Base-by-base conservation (phyloP, 257 asterid genomes). In the Hygrophila difformis region DNA sequence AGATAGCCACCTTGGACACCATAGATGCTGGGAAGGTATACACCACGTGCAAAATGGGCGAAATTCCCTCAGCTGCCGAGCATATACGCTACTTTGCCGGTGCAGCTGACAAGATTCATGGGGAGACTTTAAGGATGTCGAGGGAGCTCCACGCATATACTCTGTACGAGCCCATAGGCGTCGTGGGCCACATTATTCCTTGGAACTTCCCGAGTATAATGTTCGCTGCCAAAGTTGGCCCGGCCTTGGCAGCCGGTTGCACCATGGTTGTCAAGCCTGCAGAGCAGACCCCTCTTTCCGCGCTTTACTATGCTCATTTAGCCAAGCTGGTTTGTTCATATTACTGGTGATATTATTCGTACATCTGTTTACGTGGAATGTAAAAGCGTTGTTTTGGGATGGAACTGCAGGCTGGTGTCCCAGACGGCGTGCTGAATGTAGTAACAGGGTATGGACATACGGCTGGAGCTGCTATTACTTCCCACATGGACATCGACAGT, bases 401-500 rank as follows among this genome's bases (percentile, higher is more conserved):
- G 31, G 0, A 26, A 56, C 9, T 50, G 63, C 72, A 86, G 96
- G 96, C 94, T 43, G 92, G 96, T 12, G 47, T 86, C 24, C 94
- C 93, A 0, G 78, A 74, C 47, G 96, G 96, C 18, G 96, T 82
- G 51, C 45, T 86, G 23, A 86, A 86, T 47, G 75, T 86, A 10
- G 62, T 86, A n/a, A 56, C 4, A 3, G 31, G 31, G 8, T 26
- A 26, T 26, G 31, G 31, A 26, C 31, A 26, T 8, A 68, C 76
- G 6, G 88, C 96, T 15, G 94, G 96, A 10, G 92, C 96, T 17
- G 94, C 94, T 12, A 57, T 86, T 63, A 57, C 64, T 56, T 73
- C 85, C 12, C 96, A 82, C 65, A 86, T 86, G 94, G 94, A 86
- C 47, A 51, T 86, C 8, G 96, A 86, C 51, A 74, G 63, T 77